Evolutionary conservation across 2,329 filamentous ascomycete genomes (phyloP).

Genomic region (Ophiostoma himal-ulmi): DNA sequence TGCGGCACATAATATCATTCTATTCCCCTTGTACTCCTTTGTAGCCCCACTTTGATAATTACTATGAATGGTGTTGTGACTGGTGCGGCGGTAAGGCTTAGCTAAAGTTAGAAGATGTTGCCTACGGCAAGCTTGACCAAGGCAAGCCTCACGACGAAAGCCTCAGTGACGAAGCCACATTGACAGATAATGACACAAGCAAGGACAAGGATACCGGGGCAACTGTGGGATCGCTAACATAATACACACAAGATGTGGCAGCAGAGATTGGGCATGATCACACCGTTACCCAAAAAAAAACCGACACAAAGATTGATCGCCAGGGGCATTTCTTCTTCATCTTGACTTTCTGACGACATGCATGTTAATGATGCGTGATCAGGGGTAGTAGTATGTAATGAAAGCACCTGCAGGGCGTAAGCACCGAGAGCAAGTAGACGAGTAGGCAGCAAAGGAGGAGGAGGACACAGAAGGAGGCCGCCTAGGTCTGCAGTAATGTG

Average conservation of each 20-base stretch:
- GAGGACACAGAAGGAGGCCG: not conserved
- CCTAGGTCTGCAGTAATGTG: not conserved
- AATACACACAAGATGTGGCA: not conserved
- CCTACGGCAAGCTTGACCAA: not conserved
- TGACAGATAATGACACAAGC: not conserved
- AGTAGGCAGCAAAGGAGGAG: not conserved
- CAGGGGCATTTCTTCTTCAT: not conserved
- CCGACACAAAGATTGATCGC: not conserved
- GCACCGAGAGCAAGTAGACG: not conserved
- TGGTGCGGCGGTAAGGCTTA: not conserved
- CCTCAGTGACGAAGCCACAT: not conserved
- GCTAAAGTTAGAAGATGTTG: not conserved
- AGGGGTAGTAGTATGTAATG: not conserved
- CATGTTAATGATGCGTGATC: not conserved
- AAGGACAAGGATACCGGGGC: not conserved
- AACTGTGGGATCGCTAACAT: not conserved
- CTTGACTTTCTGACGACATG: not conserved
- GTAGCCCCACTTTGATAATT: not conserved
- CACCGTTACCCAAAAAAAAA: not conserved
- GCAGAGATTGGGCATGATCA: not conserved
- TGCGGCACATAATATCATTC: not conserved
- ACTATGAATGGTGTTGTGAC: not conserved
- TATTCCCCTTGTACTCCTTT: not conserved
- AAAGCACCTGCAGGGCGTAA: not conserved
- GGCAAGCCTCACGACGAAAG: not conserved